Conservation (phyloP, 2,329 filamentous ascomycete genomes). For the Plectosphaerella plurivora region DNA sequence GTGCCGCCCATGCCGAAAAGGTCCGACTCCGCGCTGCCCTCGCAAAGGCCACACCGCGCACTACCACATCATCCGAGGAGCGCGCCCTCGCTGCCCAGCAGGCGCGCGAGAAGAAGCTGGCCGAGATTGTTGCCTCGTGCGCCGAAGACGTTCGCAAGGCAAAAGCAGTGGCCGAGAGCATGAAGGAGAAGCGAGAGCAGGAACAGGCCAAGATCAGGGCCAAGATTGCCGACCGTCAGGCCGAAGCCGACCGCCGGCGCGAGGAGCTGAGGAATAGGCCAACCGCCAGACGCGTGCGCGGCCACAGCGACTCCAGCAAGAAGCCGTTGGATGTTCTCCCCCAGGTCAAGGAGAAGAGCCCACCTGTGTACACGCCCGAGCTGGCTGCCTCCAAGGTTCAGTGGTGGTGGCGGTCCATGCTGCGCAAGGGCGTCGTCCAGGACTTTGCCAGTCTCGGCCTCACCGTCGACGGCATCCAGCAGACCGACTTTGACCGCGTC, state of each 20-base stretch:
- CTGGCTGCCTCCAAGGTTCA: conserved; percentile 64
- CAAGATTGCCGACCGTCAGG: conserved; percentile 76
- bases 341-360: conserved; percentile 43
- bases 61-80: conserved; percentile 67
- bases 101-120: conserved; percentile 73
- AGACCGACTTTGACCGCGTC: conserved; percentile 71
- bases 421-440: conserved; percentile 55
- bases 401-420: conserved; percentile 61
- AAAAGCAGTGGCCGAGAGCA: conserved; percentile 76
- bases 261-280: conserved; percentile 57
- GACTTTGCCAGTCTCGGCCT: conserved; percentile 64
- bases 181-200: conserved; percentile 74
- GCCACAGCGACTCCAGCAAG: conserved; percentile 36
- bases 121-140: conserved; percentile 75
- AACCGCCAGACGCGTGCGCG: conserved; percentile 46
- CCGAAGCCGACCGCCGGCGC: conserved; percentile 70
- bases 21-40: conserved; percentile 72
- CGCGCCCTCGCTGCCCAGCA: conserved; percentile 72
- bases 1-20: conserved; percentile 78
- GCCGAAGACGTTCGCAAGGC: conserved; percentile 79
- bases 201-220: conserved; percentile 64
- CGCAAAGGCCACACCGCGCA: conserved; percentile 64
- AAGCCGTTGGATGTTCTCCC: conserved; percentile 27
- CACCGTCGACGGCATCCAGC: conserved; percentile 64
- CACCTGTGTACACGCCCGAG: conserved; percentile 46